These are phyloP conservation scores for Radiomyces spectabilis DNA, from an alignment of 192 early-diverging fungal species.

Conservation along the genomic window DNA sequence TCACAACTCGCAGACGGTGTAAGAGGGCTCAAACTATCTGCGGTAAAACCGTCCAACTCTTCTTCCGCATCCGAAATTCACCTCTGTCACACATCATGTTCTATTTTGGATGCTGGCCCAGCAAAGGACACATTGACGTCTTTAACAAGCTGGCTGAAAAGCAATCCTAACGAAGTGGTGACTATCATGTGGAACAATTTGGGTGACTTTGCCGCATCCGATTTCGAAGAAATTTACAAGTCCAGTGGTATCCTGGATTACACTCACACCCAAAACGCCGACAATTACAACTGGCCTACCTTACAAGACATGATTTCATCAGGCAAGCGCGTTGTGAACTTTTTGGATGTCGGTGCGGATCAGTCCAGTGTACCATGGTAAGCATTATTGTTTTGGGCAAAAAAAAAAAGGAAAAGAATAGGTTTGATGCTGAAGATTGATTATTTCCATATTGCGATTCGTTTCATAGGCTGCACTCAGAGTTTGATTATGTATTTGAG, in stretches of 20 bases:
- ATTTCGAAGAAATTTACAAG: conserved; percentile 44
- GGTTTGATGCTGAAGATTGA: neutral
- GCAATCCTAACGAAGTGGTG: conserved; percentile 64
- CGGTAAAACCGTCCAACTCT: conserved; percentile 20
- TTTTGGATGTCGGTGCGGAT: conserved; percentile 49
- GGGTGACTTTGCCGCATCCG: conserved; percentile 35
- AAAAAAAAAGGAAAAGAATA: neutral
- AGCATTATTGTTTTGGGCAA: neutral
- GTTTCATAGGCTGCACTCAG: conserved; percentile 44
- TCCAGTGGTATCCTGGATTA: conserved; percentile 41
- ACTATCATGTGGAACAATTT: conserved; percentile 71
- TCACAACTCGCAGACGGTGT: conserved; percentile 69
- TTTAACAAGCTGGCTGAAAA: conserved; percentile 52
- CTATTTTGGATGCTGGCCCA: conserved; percentile 51
- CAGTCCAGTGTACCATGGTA: conserved; percentile 53
- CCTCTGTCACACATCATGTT: conserved; percentile 63
- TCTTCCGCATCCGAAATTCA: conserved; percentile 27
- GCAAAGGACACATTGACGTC: conserved; percentile 44
- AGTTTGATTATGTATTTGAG: conserved; percentile 62
- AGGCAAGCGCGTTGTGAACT: conserved; percentile 61
- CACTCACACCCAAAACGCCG: conserved; percentile 36
- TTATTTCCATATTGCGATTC: neutral
- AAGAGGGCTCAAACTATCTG: conserved; percentile 66
- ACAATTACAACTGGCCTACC: conserved; percentile 58
- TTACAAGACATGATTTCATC: conserved; percentile 51